phyloP scores from a whole-genome alignment of 1,284 basidiomycete genomes.

The Moniliophthora roreri region DNA sequence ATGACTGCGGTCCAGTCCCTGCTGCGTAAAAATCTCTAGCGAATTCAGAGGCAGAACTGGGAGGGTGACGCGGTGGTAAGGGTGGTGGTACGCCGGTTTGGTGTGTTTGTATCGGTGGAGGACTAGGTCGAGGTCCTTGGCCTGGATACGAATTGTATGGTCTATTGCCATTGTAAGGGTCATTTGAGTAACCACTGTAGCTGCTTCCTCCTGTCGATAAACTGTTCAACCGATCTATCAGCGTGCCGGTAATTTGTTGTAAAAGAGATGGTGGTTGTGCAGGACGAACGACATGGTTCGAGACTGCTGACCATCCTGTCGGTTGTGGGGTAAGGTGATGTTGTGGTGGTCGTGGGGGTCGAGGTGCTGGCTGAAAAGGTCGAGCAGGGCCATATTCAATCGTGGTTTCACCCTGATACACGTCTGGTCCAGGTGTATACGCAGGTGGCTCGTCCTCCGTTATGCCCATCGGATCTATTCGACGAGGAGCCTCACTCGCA shows the following conservation, averaged over 20 bases:
- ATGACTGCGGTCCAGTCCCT: constrained; percentile 26
- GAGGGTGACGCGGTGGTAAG: constrained; percentile 12
- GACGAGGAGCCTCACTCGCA: background rate
- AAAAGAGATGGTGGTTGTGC: constrained; percentile 12
- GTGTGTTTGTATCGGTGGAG: background rate
- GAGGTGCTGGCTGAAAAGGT: constrained; percentile 54
- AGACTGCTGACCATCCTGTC: constrained; percentile 16
- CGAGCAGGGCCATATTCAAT: constrained; percentile 60
- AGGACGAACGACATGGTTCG: constrained; percentile 7
- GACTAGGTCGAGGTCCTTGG: background rate
- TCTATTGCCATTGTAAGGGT: constrained; percentile 12
- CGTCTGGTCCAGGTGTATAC: constrained; percentile 58
- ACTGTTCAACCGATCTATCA: constrained; percentile 17
- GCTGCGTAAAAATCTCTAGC: constrained; percentile 56
- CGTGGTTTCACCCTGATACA: constrained; percentile 54
- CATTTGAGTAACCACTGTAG: constrained; percentile 2
- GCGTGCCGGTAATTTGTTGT: constrained; percentile 17
- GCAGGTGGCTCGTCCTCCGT: constrained; percentile 62
- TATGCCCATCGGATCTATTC: constrained; percentile 3
- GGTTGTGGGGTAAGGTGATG: constrained; percentile 8
- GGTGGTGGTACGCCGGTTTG: constrained; percentile 13
- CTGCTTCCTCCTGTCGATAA: constrained; percentile 3
- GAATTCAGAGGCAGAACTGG: constrained; percentile 32
- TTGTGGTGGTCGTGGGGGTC: constrained; percentile 15
- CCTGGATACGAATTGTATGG: background rate